phyloP scores from a whole-genome alignment of 2,329 filamentous ascomycete species.

The Acrodontium crateriforme region DNA sequence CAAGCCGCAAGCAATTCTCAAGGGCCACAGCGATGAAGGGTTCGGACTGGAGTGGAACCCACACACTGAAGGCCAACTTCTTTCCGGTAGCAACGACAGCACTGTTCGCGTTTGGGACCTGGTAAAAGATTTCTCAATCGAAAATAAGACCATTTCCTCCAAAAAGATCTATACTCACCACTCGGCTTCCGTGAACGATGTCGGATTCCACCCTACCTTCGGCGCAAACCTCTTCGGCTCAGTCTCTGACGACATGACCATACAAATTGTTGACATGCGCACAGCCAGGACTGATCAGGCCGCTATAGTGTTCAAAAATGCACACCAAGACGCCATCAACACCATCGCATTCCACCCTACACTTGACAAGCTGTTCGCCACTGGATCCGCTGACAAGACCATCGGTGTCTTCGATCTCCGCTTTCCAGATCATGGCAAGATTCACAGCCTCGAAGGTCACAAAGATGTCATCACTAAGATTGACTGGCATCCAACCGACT shows the following conservation, averaged over 20 bases:
- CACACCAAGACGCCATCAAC: conserved; percentile 88
- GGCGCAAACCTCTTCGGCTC: conserved; percentile 68
- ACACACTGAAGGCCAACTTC: conserved; percentile 64
- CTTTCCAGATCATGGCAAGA: conserved; percentile 52
- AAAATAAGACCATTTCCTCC: conserved; percentile 57
- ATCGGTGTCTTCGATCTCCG: conserved; percentile 92
- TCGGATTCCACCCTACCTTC: conserved; percentile 84
- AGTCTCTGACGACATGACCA: conserved; percentile 86
- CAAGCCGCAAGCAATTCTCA: conserved; percentile 69
- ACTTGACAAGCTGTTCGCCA: conserved; percentile 80
- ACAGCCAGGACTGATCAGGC: conserved; percentile 38
- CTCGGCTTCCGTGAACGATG: conserved; percentile 84
- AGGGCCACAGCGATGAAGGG: conserved; percentile 76
- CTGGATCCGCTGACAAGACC: conserved; percentile 88
- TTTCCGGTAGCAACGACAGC: conserved; percentile 80
- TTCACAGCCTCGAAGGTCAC: conserved; percentile 83
- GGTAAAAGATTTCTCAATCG: conserved; percentile 52
- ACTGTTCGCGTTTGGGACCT: conserved; percentile 92
- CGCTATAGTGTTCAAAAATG: conserved; percentile 52
- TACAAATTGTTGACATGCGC: conserved; percentile 84
- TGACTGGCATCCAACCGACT: conserved; percentile 87
- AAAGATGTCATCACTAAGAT: conserved; percentile 80
- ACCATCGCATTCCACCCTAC: conserved; percentile 88
- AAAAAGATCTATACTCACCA: conserved; percentile 74
- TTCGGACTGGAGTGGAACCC: conserved; percentile 92